Conservation (phyloP, 768 basidiomycete genomes). For the Steccherinum ochraceum region DNA sequence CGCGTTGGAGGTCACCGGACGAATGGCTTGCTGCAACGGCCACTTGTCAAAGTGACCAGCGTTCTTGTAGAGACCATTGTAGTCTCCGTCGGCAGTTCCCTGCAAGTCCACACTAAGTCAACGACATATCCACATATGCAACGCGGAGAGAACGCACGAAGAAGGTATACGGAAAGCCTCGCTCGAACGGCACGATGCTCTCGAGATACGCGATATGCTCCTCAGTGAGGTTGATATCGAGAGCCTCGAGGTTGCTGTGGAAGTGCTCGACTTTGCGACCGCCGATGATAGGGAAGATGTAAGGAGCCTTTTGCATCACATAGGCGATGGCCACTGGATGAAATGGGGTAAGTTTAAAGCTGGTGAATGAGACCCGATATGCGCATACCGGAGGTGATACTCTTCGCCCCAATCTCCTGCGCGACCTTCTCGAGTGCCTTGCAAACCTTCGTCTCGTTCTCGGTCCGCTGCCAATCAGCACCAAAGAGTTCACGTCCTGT, state of each 20-base stretch:
- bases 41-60: constrained; percentile 22
- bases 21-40: constrained; percentile 17
- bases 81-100: constrained; percentile 8
- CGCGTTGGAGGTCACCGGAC: no score
- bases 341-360: no score
- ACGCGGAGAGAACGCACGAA: constrained; percentile 16
- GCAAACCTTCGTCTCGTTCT: constrained; percentile 36
- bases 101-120: neutral
- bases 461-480: constrained; percentile 39
- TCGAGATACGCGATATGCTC: constrained; percentile 42
- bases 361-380: no score
- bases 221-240: constrained; percentile 34
- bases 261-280: constrained; percentile 44
- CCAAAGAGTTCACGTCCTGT: constrained; percentile 24
- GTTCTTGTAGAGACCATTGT: constrained; percentile 6
- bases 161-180: constrained; percentile 32
- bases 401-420: constrained; percentile 39
- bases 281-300: constrained; percentile 43
- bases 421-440: constrained; percentile 45
- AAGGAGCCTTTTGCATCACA: constrained; percentile 42
- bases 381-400: constrained; percentile 38
- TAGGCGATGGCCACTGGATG: constrained; percentile 41
- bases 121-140: constrained; percentile 14
- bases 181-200: constrained; percentile 32
- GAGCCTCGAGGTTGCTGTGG: constrained; percentile 38